These are phyloP conservation scores for Crithidia mellificae DNA, from an alignment of 208 protist genomes.

Conservation along the genomic window DNA sequence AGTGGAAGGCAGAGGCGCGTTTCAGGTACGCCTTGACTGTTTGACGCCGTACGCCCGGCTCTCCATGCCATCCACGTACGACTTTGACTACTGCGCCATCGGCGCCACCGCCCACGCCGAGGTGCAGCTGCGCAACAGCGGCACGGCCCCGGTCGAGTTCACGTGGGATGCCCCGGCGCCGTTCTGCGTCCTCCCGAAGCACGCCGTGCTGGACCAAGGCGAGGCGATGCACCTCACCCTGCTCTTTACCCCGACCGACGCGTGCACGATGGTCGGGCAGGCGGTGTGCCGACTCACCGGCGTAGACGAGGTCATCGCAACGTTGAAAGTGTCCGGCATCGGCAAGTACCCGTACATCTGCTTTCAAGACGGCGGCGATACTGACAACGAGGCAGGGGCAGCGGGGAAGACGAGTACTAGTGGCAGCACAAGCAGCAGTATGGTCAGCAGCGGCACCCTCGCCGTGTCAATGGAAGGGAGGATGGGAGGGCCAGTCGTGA, in stretches of 20 bases:
- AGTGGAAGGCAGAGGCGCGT: conserved; percentile 76
- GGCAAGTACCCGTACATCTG: conserved; percentile 91
- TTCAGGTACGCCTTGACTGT: conserved; percentile 77
- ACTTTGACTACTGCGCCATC: conserved; percentile 90
- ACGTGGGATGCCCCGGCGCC: conserved; percentile 74
- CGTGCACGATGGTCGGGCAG: conserved; percentile 70
- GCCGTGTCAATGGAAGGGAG: conserved; percentile 37
- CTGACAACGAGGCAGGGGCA: background rate
- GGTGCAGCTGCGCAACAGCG: conserved; percentile 78
- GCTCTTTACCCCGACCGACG: conserved; percentile 76
- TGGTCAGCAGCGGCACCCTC: conserved; percentile 44
- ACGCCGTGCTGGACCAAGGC: conserved; percentile 47
- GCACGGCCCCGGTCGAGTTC: conserved; percentile 76
- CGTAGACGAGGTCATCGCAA: conserved; percentile 50
- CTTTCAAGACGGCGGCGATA: conserved; percentile 27
- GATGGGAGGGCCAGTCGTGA: conserved; percentile 31
- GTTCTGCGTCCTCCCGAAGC: conserved; percentile 69
- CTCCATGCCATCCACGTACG: conserved; percentile 55
- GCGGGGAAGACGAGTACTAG: no score
- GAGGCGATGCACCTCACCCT: conserved; percentile 53
- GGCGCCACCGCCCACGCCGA: conserved; percentile 47
- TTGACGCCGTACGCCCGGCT: conserved; percentile 74
- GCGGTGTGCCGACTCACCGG: conserved; percentile 78
- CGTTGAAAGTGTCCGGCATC: conserved; percentile 81
- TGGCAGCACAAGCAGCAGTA: conserved; percentile 34